Evolutionary conservation across 1,284 basidiomycete species (phyloP), one percentile per base, ranked within the genome.

Genomic region (Sphaerobolus stellatus): DNA sequence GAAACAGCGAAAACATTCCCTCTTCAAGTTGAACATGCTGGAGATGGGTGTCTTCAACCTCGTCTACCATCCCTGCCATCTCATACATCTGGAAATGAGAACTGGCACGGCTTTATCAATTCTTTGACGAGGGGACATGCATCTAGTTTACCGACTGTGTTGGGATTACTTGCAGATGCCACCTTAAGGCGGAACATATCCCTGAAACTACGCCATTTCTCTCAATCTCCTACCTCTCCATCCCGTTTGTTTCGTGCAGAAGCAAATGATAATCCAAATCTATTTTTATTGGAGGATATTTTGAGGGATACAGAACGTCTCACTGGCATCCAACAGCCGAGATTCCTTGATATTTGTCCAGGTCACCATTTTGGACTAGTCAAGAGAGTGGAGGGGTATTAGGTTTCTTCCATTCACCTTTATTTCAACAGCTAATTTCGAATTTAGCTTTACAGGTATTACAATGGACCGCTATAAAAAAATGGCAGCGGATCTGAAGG

Each of bases 221-320:
- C 48, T 5, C 48, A 49, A 33, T 30, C 48, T 8, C 16, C 48
- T 7, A 11, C 30, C 48, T 49, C 48, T 33, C 28, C 48, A 5
- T 49, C 48, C 7, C 48, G 48, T 9, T 9, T 27, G 11, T 49
- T 49, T 20, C 13, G 48, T 6, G 7, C 13, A 16, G 14, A 24
- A 30, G 22, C 48, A 20, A 18, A 49, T 36, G 48, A 30, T 30
- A 33, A 14, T 22, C 48, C 30, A 33, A 25, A 49, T 33, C 31
- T 49, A 7, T 49, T 36, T 20, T 25, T 49, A 18, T 20, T 49
- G 13, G 31, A 49, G 14, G 13, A 49, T 49, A 20, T 49, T n/a
- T 25, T 49, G 7, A 28, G 31, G 11, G n/a, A 20, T n/a, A 49
- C n/a, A 11, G 28, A 49, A 30, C 7, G 25, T 18, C 48, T 49